These are phyloP conservation scores for Pseudopediastrum boryanum DNA, from an alignment of 139 green algal species.

Conservation along the genomic window DNA sequence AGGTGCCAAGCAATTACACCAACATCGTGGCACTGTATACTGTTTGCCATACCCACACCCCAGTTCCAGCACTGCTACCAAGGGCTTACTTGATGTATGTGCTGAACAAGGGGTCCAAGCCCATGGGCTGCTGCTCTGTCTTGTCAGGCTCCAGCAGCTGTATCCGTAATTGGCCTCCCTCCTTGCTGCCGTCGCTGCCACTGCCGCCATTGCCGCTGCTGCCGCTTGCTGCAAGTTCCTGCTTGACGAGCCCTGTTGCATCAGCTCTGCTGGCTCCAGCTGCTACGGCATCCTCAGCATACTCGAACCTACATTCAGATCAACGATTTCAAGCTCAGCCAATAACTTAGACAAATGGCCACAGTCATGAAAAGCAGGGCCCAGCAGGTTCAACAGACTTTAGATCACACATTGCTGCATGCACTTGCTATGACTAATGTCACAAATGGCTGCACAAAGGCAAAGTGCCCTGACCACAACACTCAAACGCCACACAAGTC, in stretches of 20 bases:
- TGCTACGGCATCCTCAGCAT: neutral
- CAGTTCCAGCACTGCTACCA: neutral
- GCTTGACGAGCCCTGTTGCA: neutral
- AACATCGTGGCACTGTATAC: neutral
- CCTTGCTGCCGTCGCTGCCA: conserved; percentile 19
- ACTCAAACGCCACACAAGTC: no score
- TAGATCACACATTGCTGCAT: no score
- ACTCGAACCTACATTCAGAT: neutral
- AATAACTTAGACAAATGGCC: no score
- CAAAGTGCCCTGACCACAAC: no score
- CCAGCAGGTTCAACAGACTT: no score
- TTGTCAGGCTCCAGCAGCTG: conserved; percentile 79
- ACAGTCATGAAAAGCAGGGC: no score
- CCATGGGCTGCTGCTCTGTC: conserved; percentile 45
- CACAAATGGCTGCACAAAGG: no score
- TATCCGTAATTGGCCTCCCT: conserved; percentile 51
- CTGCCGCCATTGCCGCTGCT: neutral
- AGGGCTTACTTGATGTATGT: conserved; percentile 70
- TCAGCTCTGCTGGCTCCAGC: neutral
- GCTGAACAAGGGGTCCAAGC: conserved; percentile 64
- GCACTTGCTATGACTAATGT: no score
- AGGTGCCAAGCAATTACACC: neutral
- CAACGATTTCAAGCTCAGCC: neutral
- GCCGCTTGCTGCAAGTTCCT: neutral
- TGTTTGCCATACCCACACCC: neutral